Conservation (phyloP, 83 land plant species). For the Picea engelmannii region DNA sequence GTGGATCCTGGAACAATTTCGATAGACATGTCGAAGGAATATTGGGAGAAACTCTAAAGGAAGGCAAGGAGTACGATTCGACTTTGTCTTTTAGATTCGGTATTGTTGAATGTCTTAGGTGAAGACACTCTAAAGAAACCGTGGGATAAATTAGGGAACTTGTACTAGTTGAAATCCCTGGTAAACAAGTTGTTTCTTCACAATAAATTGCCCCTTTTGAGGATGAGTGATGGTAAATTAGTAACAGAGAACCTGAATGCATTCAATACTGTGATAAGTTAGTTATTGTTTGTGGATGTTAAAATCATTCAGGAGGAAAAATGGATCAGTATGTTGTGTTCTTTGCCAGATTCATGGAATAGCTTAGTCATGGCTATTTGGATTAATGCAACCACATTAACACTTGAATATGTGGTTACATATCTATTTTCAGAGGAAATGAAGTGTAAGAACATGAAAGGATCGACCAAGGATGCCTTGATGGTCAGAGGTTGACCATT, state of each 20-base stretch:
- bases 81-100: not conserved
- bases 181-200: not conserved
- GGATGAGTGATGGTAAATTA: not conserved
- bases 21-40: not conserved
- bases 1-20: too few species aligned
- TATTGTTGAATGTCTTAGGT: not conserved
- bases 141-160: not conserved
- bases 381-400: not conserved
- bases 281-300: not conserved
- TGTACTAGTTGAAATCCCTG: not conserved
- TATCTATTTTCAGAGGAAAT: not conserved
- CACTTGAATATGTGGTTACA: not conserved
- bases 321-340: not conserved
- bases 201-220: not conserved
- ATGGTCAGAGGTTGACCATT: not conserved
- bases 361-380: not conserved
- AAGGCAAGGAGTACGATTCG: not conserved
- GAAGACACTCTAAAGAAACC: not conserved
- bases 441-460: not conserved
- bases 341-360: not conserved
- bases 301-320: not conserved
- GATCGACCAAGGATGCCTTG: not conserved
- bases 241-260: not conserved
- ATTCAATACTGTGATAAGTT: not conserved
- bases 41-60: not conserved